Base-by-base conservation (phyloP, 2,329 filamentous ascomycete genomes). In the Colletotrichum navitas region DNA sequence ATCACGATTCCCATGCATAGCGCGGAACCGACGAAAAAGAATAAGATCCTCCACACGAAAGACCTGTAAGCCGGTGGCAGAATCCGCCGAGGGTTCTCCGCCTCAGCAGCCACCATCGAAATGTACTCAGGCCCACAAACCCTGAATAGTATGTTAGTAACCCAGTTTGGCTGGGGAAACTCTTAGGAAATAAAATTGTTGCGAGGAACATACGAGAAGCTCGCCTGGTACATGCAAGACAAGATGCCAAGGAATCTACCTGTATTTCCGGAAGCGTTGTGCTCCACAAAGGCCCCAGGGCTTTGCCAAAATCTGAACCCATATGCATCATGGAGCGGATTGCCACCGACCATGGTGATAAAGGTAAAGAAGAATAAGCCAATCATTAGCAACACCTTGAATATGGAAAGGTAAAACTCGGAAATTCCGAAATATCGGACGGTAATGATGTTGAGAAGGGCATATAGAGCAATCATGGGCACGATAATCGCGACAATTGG, bases 11-110 rank as follows among this genome's bases (percentile, higher is more conserved):
- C 91, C 32, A 92, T 87, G 36, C 85, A 86, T 1, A 94, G 83
- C 2, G 91, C 89, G 6, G 91, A 91, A 3, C 92, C 85, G 32
- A 93, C 86, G 80, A 93, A 94, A 81, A 94, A 94, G 21, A 89
- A 81, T 2, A 89, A 91, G 61, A 94, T 86, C 55, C 93, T 89
- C 78, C 90, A 92, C 81, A 93, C 93, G 8, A 93, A 90, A 0
- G 90, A 90, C 76, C 93, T 93, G 82, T 89, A 94, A 1, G 92
- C 92, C 58, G 86, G 86, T 41, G 91, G 91, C 80, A 94, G 87
- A 59, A 88, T 87, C 14, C 81, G 82, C 5, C 90, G 86, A 0
- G 91, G 91, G 72, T 90, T 88, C 76, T 91, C 84, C 2, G 90
- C 86, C 79, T 93, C 91, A 58, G 91, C 92, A 18, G 93, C 90